phyloP scores from a whole-genome alignment of 306 rosid species.

The Cicer judaicum region DNA sequence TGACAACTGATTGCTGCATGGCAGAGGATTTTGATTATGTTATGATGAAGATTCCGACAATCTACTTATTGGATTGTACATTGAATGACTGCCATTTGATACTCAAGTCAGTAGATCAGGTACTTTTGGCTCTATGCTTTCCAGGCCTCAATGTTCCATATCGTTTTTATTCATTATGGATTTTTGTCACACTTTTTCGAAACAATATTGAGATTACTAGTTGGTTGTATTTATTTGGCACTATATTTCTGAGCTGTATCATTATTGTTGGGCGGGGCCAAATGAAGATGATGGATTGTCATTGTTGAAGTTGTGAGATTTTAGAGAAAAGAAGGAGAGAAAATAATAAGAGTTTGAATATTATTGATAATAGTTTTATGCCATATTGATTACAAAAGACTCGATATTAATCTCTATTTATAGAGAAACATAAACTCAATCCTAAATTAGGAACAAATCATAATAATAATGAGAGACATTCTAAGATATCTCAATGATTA shows the following conservation, averaged over 20 bases:
- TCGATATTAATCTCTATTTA: too few species aligned
- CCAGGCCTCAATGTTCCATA: slow-evolving; percentile 1
- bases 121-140: slow-evolving; percentile 44
- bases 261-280: slow-evolving; percentile 16
- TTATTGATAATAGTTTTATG: too few species aligned
- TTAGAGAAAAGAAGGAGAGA: too few species aligned
- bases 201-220: slow-evolving; percentile 19
- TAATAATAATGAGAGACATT: too few species aligned
- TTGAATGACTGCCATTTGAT: slow-evolving; percentile 79
- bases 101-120: slow-evolving; percentile 77
- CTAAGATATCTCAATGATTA: too few species aligned
- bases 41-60: slow-evolving; percentile 63
- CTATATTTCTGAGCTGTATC: slow-evolving; percentile 25
- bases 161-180: slow-evolving; percentile 25
- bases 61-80: slow-evolving; percentile 91
- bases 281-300: slow-evolving; percentile 17
- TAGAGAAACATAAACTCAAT: too few species aligned
- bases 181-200: neutral
- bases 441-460: too few species aligned
- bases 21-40: slow-evolving; percentile 58
- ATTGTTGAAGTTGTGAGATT: too few species aligned
- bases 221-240: slow-evolving; percentile 9
- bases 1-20: slow-evolving; percentile 45
- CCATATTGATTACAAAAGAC: too few species aligned
- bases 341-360: too few species aligned